Evolutionary conservation across 2,329 filamentous ascomycete species (phyloP).

Genomic region (Bertia moriformis): DNA sequence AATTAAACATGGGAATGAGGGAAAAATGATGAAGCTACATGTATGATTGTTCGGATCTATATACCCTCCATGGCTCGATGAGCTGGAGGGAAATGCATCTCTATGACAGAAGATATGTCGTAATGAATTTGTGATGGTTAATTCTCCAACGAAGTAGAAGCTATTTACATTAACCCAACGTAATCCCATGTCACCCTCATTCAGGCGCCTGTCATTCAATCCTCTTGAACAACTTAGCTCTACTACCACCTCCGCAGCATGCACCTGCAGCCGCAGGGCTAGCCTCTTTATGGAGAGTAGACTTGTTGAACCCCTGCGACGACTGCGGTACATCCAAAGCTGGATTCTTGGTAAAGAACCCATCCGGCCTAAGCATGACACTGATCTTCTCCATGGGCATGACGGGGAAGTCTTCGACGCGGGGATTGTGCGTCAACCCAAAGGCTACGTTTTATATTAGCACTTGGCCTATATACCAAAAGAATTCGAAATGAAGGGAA

Average conservation of each 20-base stretch:
- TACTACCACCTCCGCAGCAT: not conserved
- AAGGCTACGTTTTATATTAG: conserved; percentile 31
- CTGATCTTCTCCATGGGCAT: conserved; percentile 84
- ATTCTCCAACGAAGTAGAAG: no score
- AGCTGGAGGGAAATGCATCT: not conserved
- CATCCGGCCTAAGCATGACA: conserved; percentile 60
- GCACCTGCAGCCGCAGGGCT: not conserved
- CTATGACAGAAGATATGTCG: not conserved
- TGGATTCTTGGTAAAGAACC: conserved; percentile 73
- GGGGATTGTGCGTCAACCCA: conserved; percentile 75
- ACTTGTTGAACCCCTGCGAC: not conserved
- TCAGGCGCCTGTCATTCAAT: no score
- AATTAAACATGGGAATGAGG: no score
- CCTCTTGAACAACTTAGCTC: not conserved
- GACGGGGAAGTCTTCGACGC: conserved; percentile 80
- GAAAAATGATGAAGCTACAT: no score
- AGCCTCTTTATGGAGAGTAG: not conserved
- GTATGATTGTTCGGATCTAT: not conserved
- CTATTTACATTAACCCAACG: no score
- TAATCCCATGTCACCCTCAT: no score
- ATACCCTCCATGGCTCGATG: not conserved
- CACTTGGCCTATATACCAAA: not conserved
- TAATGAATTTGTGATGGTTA: no score
- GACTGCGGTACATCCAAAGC: conserved; percentile 59
- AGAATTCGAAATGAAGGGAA: no score